Evolutionary conservation across 306 rosid species (phyloP).

Genomic region (Coriaria nepalensis): DNA sequence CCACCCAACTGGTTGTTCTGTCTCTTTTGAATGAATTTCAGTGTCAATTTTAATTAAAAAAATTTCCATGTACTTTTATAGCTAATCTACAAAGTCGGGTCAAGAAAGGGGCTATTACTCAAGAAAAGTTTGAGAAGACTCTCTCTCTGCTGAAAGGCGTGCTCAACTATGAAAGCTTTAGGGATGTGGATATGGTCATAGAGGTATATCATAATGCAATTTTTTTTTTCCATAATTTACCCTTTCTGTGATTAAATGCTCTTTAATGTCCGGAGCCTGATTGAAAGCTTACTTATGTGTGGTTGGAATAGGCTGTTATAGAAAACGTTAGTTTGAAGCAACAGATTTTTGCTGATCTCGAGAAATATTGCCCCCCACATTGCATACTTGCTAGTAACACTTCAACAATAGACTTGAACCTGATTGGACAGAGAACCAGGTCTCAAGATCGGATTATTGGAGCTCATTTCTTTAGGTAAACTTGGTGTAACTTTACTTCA

Average conservation of each 20-base stretch:
- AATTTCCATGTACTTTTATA: constrained; percentile 18
- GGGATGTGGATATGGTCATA: constrained; percentile 90
- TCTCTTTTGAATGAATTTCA: neutral
- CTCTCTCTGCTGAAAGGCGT: constrained; percentile 65
- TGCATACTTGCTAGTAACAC: constrained; percentile 94
- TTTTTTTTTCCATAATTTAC: neutral
- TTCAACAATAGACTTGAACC: constrained; percentile 90
- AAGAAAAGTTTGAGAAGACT: constrained; percentile 59
- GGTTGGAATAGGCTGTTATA: constrained; percentile 70
- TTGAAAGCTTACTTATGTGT: constrained; percentile 5
- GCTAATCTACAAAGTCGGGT: constrained; percentile 83
- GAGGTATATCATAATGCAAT: constrained; percentile 41
- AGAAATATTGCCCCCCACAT: constrained; percentile 73
- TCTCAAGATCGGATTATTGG: constrained; percentile 79
- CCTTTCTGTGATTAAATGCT: no score
- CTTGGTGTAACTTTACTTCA: neutral
- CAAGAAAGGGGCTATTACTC: constrained; percentile 68
- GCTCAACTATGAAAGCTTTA: constrained; percentile 61
- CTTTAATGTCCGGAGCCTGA: neutral
- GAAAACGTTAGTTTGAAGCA: constrained; percentile 88
- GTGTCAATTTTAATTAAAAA: neutral
- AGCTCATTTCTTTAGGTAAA: constrained; percentile 92
- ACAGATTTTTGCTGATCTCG: constrained; percentile 83
- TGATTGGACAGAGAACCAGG: constrained; percentile 70
- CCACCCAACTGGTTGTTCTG: neutral